Evolutionary conservation across 352 stramenopile species (phyloP), one percentile per base, ranked within the genome.

Genomic region (Phytopythium boreale): DNA sequence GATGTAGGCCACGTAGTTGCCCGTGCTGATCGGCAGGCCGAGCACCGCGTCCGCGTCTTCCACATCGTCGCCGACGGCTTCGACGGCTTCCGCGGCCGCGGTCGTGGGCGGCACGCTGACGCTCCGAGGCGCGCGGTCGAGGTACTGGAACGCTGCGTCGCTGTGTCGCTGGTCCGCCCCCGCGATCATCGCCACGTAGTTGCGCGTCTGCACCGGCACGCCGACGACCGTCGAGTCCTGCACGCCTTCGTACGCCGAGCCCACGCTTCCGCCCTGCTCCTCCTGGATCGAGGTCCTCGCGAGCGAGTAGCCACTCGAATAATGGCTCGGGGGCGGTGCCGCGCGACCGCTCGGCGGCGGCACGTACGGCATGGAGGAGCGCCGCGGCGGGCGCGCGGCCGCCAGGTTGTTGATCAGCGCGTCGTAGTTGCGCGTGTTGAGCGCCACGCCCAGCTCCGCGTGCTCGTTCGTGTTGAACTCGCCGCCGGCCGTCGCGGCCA

Each of bases 371-470:
- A 55, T 64, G 41, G 59, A 41, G 34, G 56, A 26, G 24, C 37
- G 41, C 6, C 39, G 37, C 37, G 56, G 56, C 37, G 22, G 36
- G 5, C 36, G 39, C 14, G 17, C 12, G 17, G 47, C 57, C 43
- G 71, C 72, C 53, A 80, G 41, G 47, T 79, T 81, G 41, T 74
- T 63, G 34, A 90, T 66, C 43, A 90, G 58, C 64, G 77, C 74
- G 56, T 83, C 66, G 64, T 90, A 90, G 67, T 88, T 87, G 68
- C 72, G 71, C 46, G 81, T 88, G 67, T 82, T 78, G 47, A 90
- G 70, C 46, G 81, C 77, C 15, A 90, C 50, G 22, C 84, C 84
- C 22, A 91, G 34, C 15, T 71, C 71, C 43, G 63, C 69, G 17
- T 75, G 72, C 49, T 73, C 66, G 15, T 20, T 17, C 53, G 53